These are phyloP conservation scores for Basidiobolus heterosporus DNA, from an alignment of 371 early-diverging fungal genomes.

Conservation along the genomic window DNA sequence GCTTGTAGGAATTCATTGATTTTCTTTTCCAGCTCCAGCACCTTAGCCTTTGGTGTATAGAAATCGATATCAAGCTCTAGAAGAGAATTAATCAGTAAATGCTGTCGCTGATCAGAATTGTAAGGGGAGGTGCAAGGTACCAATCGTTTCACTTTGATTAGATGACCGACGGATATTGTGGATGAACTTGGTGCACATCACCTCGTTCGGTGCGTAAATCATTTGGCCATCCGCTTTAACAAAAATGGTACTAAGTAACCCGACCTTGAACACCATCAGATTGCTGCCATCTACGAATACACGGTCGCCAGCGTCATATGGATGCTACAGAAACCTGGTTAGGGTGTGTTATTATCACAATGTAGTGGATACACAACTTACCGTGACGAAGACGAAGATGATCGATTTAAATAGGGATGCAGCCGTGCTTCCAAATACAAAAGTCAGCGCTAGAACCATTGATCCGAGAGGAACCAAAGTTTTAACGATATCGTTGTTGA, in stretches of 20 bases:
- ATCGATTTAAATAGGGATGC: slow-evolving; percentile 38
- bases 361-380: neutral
- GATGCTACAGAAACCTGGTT: slow-evolving; percentile 20
- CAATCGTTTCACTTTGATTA: slow-evolving; percentile 39
- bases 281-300: slow-evolving; percentile 17
- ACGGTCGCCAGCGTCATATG: slow-evolving; percentile 23
- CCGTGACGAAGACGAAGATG: slow-evolving; percentile 32
- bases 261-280: slow-evolving; percentile 17
- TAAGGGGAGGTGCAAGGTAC: slow-evolving; percentile 3
- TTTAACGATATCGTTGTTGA: neutral
- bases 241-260: slow-evolving; percentile 23
- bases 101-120: too few relatives aligned
- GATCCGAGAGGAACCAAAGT: slow-evolving; percentile 19
- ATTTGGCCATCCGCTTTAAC: slow-evolving; percentile 45
- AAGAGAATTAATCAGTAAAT: too few relatives aligned
- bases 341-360: neutral
- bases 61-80: slow-evolving; percentile 36
- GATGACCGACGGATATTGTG: slow-evolving; percentile 56
- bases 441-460: slow-evolving; percentile 35
- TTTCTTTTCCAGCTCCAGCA: slow-evolving; percentile 26
- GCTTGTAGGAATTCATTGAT: slow-evolving; percentile 36
- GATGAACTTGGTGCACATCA: slow-evolving; percentile 47
- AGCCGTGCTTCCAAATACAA: slow-evolving; percentile 41
- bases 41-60: slow-evolving; percentile 36
- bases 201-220: slow-evolving; percentile 55